phyloP scores from a whole-genome alignment of 768 basidiomycete genomes.

The Panaeolus cyanescens region DNA sequence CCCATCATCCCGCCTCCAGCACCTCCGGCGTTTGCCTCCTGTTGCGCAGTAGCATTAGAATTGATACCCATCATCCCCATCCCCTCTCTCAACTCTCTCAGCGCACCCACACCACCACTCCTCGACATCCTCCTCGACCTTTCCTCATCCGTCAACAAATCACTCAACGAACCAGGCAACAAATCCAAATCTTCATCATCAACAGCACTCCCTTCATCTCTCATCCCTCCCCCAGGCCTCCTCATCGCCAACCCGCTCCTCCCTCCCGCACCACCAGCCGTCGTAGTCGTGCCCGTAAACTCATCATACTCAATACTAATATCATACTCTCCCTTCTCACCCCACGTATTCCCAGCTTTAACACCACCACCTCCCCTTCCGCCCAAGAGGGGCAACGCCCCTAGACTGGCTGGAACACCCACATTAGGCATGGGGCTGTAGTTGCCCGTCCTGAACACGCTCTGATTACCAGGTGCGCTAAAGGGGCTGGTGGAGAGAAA shows the following conservation, averaged over 20 bases:
- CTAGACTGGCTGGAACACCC: slow-evolving; percentile 67
- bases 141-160: slow-evolving; percentile 89
- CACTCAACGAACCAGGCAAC: slow-evolving; percentile 84
- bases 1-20: slow-evolving; percentile 27
- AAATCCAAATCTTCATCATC: slow-evolving; percentile 86
- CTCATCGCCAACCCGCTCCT: neutral
- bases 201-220: slow-evolving; percentile 43
- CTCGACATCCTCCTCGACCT: slow-evolving; percentile 80
- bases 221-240: slow-evolving; percentile 1
- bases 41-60: neutral
- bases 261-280: neutral
- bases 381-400: slow-evolving; percentile 42
- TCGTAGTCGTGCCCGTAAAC: slow-evolving; percentile 17
- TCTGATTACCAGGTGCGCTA: slow-evolving; percentile 70
- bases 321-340: slow-evolving; percentile 30
- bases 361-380: slow-evolving; percentile 19
- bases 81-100: neutral
- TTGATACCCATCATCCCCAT: neutral
- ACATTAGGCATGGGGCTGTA: slow-evolving; percentile 29
- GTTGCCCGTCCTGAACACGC: slow-evolving; percentile 48
- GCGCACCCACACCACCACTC: slow-evolving; percentile 35
- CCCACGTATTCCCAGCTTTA: slow-evolving; percentile 13
- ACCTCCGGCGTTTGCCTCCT: neutral
- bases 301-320: slow-evolving; percentile 43
- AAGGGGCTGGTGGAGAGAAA: slow-evolving; percentile 70